Base-by-base conservation (phyloP, 768 basidiomycete genomes). In the Clitopilus hobsonii region DNA sequence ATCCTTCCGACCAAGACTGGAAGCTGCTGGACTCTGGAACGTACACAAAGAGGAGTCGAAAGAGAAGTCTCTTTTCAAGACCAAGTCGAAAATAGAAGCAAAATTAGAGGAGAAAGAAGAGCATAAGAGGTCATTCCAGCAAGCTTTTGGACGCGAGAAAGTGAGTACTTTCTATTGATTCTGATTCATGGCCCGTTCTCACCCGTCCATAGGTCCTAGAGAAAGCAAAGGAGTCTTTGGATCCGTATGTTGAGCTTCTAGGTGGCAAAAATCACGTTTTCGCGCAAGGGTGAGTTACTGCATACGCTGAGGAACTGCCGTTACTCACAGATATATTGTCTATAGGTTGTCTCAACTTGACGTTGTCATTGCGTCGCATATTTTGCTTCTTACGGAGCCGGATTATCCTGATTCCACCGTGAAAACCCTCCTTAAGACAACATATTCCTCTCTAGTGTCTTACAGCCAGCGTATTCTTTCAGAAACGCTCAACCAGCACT, bases 91-190 rank as follows among this genome's bases (percentile, higher is more conserved):
- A 59, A 63, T 67, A 54, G 69, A 69, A 28, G 58, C 66, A 52
- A 50, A 60, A 58, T 63, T 68, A 54, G 58, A 67, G 49, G 65
- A 70, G 52, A 69, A 71, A 51, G 64, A 61, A 38, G 67, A 70
- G 41, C 67, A 65, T n/a, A 54, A 52, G 38, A 62, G 69, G 55
- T 70, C 68, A 13, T 79, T 83, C 59, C 73, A 78, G 30, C 77
- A 74, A 30, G 78, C 80, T 0, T 90, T 91, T 60, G 80, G 82
- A 60, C 76, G 79, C 24, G 84, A 88, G 54, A 87, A 83, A 74
- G 89, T 85, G 25, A 14, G 70, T 55, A 22, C 22, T 27, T 29
- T 22, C 38, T 14, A 18, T 30, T 27, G n/a, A 11, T 24, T 32
- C 16, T 24, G 24, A 7, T 13, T 24, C 32, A 7, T 22, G 22